A percentile compares a stretch with the other conserved stretches of the same genome.
Conservation (phyloP, 192 early-diverging fungal genomes). For the Coemansia sp. region DNA sequence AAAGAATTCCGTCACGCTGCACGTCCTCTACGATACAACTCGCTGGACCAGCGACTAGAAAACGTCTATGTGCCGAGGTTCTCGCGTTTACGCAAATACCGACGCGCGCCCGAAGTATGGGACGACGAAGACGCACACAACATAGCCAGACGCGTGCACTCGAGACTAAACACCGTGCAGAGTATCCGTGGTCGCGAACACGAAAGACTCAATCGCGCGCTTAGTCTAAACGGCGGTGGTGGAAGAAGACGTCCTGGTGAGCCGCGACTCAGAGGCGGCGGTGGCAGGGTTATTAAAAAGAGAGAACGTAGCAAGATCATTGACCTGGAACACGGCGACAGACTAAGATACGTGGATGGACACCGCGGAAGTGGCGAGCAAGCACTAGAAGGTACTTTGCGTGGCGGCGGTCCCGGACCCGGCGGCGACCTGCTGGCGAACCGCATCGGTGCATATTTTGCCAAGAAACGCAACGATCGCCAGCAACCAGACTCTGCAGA, state of each 20-base stretch:
- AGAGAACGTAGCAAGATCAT: constrained; percentile 9
- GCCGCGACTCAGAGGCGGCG: constrained; percentile 31
- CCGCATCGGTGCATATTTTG: constrained; percentile 28
- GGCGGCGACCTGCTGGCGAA: constrained; percentile 25
- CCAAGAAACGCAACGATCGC: constrained; percentile 9
- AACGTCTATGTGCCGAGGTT: constrained; percentile 40
- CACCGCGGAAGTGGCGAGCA: constrained; percentile 45
- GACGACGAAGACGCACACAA: constrained; percentile 50
- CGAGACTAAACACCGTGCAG: constrained; percentile 9
- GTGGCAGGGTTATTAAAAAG: neutral
- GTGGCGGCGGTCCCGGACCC: constrained; percentile 4
- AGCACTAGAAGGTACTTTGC: constrained; percentile 5
- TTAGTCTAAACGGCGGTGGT: neutral
- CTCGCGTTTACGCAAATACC: constrained; percentile 46
- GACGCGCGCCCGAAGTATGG: constrained; percentile 51
- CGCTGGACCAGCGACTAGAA: constrained; percentile 42
- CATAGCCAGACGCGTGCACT: constrained; percentile 36
- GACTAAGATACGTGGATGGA: constrained; percentile 17
- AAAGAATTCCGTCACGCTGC: constrained; percentile 43
- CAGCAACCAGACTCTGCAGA: constrained; percentile 8
- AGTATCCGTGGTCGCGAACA: neutral
- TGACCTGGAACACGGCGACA: constrained; percentile 23
- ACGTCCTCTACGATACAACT: constrained; percentile 15
- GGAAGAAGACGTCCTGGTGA: constrained; percentile 10
- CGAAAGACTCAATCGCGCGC: constrained; percentile 4